Evolutionary conservation across 768 basidiomycete genomes (phyloP).

Genomic region (Daedaleopsis nitida): DNA sequence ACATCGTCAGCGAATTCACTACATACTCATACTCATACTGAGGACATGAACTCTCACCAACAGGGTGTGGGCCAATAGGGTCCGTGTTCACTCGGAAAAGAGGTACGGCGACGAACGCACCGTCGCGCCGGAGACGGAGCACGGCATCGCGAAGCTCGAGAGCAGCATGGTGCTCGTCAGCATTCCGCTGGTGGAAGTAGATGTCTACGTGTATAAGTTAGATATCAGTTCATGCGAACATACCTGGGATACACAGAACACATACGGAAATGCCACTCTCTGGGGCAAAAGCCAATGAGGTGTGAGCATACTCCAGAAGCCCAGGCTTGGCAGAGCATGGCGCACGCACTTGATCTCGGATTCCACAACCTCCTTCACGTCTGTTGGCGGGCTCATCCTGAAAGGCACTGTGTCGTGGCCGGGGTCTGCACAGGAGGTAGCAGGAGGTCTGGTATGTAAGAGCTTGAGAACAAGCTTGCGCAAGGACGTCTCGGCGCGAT

Average conservation of each 20-base stretch:
- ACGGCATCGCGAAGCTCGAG: conserved; percentile 72
- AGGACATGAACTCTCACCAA: conserved; percentile 46
- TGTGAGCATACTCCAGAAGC: background rate
- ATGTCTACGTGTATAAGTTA: background rate
- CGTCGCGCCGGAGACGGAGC: conserved; percentile 67
- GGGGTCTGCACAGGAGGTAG: no score
- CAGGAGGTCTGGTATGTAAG: background rate
- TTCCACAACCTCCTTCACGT: conserved; percentile 26
- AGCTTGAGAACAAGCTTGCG: no score
- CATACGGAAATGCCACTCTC: conserved; percentile 25
- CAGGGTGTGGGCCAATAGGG: conserved; percentile 77
- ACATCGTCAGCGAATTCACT: background rate
- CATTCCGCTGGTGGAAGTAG: conserved; percentile 74
- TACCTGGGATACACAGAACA: background rate
- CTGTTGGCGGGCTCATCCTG: conserved; percentile 24
- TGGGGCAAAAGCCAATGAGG: background rate
- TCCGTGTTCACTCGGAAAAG: conserved; percentile 67
- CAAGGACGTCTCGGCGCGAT: no score
- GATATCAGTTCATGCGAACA: background rate
- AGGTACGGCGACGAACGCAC: conserved; percentile 80
- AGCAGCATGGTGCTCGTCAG: conserved; percentile 61
- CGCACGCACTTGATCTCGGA: conserved; percentile 24
- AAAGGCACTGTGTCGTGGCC: background rate
- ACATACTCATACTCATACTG: background rate
- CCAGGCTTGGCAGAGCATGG: background rate